These are phyloP conservation scores for Aspergillus haitiensis DNA, from an alignment of 495 filamentous ascomycete species.

Conservation along the genomic window DNA sequence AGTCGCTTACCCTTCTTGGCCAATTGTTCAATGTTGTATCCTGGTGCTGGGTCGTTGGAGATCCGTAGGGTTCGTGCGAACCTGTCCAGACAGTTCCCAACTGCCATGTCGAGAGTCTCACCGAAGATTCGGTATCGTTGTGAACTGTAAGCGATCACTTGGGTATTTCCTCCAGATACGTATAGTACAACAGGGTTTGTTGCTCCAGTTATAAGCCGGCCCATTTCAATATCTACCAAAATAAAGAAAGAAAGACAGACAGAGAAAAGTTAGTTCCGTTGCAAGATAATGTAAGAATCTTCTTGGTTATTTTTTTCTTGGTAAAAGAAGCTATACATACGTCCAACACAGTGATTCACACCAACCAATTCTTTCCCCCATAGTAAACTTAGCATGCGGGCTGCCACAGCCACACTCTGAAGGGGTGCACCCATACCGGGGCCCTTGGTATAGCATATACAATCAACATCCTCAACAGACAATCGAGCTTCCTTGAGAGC, in stretches of 20 bases:
- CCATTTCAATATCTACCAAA: slow-evolving; percentile 85
- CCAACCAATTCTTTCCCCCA: slow-evolving; percentile 87
- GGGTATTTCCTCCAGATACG: slow-evolving; percentile 94
- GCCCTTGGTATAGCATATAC: slow-evolving; percentile 93
- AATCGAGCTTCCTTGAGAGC: slow-evolving; percentile 70
- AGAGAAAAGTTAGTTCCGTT: neutral
- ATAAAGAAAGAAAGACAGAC: neutral
- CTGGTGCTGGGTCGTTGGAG: slow-evolving; percentile 92
- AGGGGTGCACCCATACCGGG: slow-evolving; percentile 96
- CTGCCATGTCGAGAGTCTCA: slow-evolving; percentile 94
- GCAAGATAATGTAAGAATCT: neutral
- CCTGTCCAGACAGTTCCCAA: slow-evolving; percentile 95
- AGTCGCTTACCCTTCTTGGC: slow-evolving; percentile 75
- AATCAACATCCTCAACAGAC: slow-evolving; percentile 66
- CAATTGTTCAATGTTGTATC: slow-evolving; percentile 97
- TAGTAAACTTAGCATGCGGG: slow-evolving; percentile 76
- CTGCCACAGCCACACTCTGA: slow-evolving; percentile 83
- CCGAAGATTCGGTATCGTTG: slow-evolving; percentile 97
- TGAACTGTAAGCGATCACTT: slow-evolving; percentile 94
- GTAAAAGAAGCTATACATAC: slow-evolving; percentile 45
- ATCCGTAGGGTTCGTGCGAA: slow-evolving; percentile 90
- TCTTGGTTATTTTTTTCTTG: neutral
- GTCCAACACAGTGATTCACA: slow-evolving; percentile 97
- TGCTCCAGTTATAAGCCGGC: slow-evolving; percentile 86
- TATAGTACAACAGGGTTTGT: slow-evolving; percentile 93